Base-by-base conservation (phyloP, 441 rosid species). In the Dalechampia spathulata region DNA sequence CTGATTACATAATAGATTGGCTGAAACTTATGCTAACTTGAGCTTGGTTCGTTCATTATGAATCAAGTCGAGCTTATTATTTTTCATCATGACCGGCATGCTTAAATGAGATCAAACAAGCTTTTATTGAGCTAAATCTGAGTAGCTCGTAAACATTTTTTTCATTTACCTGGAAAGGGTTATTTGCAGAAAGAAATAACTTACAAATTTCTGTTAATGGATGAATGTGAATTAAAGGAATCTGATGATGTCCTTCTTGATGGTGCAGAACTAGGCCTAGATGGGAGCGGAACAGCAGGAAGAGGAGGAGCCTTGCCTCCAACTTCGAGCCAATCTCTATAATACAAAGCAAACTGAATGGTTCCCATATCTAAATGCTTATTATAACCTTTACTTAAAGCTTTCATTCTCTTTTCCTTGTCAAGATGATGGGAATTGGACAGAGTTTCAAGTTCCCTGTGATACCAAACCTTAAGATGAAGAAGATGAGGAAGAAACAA, bases 401-500 rank as follows among this genome's bases (percentile, higher is more conserved):
- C 61, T 50, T 72, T 77, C 63, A 58, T 34, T 50, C 58, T 66
- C 49, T 52, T 72, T 49, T 77, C 78, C 39, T 62, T 71, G 30
- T 67, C 68, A 22, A 59, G 55, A 39, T 48, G 27, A 6, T 23
- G 52, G 0, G 64, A 64, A 40, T 58, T 70, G 7, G 77, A 69
- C 7, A 79, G 52, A 28, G 49, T 41, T 40, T 81, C 78, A 12
- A 75, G 73, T 41, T 83, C 87, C 36, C 65, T 54, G 13, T 55
- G 75, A 67, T 72, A 69, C 91, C 91, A 83, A 48, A 83, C 72
- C 70, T 75, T 77, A 6, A 83, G 72, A 50, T 83, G 90, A 44
- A 79, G 87, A 49, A 83, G 82, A 57, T 81, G 91, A 4, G 91
- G 91, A 45, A 81, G 82, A 40, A 81, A 77, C 44, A 81, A 67